Evolutionary conservation across 2,329 filamentous ascomycete species (phyloP).

Genomic region (Pseudogymnoascus sp.): DNA sequence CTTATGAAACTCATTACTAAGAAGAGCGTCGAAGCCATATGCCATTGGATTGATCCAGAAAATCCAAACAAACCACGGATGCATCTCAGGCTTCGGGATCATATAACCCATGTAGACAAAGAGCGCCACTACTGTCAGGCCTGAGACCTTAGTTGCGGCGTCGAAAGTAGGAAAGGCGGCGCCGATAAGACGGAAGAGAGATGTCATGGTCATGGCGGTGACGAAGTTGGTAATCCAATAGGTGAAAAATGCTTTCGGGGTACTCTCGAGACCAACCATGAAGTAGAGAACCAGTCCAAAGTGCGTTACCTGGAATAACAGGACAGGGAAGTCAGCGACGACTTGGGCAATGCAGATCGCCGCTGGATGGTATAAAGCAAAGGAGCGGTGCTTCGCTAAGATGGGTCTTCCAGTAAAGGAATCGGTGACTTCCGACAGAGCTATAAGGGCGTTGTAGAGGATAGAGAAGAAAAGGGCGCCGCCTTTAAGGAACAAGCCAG

Average conservation of each 20-base stretch:
- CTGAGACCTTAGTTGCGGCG: conserved; percentile 49
- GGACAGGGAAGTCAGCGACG: conserved; percentile 45
- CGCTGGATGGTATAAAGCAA: conserved; percentile 50
- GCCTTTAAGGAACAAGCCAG: conserved; percentile 54
- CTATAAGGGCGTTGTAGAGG: conserved; percentile 52
- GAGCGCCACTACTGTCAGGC: conserved; percentile 41
- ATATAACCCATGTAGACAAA: conserved; percentile 58
- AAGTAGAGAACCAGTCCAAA: conserved; percentile 57
- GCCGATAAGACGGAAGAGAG: conserved; percentile 48
- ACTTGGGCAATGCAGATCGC: conserved; percentile 52
- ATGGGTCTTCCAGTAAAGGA: conserved; percentile 55
- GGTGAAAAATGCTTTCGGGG: conserved; percentile 51
- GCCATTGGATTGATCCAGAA: conserved; percentile 60
- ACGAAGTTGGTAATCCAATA: conserved; percentile 48
- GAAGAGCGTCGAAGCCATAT: conserved; percentile 60
- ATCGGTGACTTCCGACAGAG: conserved; percentile 59
- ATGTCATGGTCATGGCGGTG: conserved; percentile 49
- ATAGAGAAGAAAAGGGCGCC: conserved; percentile 59
- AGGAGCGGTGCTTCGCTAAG: conserved; percentile 49
- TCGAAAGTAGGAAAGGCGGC: conserved; percentile 50
- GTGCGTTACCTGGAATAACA: conserved; percentile 47
- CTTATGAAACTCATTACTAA: conserved; percentile 63
- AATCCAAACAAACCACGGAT: conserved; percentile 55
- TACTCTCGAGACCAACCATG: conserved; percentile 48
- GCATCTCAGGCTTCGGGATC: conserved; percentile 54